Percentiles rank a stretch among this genome's conserved stretches.
phyloP scores from a whole-genome alignment of 2,329 filamentous ascomycete species.

The Phaeosphaeria sp. region DNA sequence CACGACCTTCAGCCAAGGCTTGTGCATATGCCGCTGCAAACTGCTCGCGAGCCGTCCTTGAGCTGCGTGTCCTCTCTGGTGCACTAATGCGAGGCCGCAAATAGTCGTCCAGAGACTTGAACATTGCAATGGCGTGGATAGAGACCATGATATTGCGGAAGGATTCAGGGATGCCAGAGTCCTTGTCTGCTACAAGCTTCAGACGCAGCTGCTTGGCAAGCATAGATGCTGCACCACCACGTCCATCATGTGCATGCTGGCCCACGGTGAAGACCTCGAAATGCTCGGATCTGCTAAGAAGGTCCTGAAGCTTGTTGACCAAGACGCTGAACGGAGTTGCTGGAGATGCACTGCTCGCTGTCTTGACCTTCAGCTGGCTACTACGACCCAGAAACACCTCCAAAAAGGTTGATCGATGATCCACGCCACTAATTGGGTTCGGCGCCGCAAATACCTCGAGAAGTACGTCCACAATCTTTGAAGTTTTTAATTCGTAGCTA shows the following conservation, averaged over 20 bases:
- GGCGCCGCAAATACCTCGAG: conserved; percentile 81
- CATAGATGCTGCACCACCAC: conserved; percentile 93
- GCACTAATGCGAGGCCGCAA: conserved; percentile 86
- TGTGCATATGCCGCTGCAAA: conserved; percentile 76
- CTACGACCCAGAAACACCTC: conserved; percentile 88
- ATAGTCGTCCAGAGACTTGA: conserved; percentile 96
- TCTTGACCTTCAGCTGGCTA: conserved; percentile 66
- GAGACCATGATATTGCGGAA: conserved; percentile 98
- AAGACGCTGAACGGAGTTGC: conserved; percentile 88
- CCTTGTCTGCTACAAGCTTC: conserved; percentile 85
- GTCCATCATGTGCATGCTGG: conserved; percentile 87
- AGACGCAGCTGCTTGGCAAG: conserved; percentile 93
- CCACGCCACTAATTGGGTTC: conserved; percentile 59
- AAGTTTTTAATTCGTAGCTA: conserved; percentile 90
- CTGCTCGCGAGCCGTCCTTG: conserved; percentile 63
- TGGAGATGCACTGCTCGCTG: conserved; percentile 70
- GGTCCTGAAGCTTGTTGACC: conserved; percentile 91
- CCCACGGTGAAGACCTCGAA: conserved; percentile 97
- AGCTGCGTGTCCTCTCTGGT: conserved; percentile 71
- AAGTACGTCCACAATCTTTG: conserved; percentile 84
- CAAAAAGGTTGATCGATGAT: conserved; percentile 83
- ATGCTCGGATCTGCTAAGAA: conserved; percentile 95
- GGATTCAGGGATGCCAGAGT: conserved; percentile 83
- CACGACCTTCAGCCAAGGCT: conserved; percentile 61
- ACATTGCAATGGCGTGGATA: conserved; percentile 97